These are phyloP conservation scores for Amphibolis antarctica DNA, from an alignment of 106 monocot species.

Conservation along the genomic window DNA sequence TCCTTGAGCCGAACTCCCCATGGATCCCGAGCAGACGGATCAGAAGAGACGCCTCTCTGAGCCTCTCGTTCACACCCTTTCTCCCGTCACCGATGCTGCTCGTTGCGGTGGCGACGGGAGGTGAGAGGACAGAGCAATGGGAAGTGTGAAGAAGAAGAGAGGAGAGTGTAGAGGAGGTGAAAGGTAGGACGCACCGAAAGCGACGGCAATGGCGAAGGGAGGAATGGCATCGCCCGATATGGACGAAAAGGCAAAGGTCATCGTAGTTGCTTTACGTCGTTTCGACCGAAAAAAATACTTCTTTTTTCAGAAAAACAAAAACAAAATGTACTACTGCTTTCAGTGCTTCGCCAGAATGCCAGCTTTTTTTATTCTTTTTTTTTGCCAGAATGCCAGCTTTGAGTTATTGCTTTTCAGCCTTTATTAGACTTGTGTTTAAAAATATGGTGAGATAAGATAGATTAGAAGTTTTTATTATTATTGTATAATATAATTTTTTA, in stretches of 20 bases:
- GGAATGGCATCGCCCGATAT: background rate
- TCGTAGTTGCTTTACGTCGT: no score
- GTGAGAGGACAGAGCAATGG: background rate
- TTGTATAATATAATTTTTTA: no score
- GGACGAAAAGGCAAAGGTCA: no score
- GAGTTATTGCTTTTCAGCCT: no score
- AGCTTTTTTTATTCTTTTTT: no score
- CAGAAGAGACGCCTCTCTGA: background rate
- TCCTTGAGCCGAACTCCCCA: conserved; percentile 17
- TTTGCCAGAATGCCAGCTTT: no score
- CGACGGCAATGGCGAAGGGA: background rate
- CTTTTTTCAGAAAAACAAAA: background rate
- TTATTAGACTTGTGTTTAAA: no score
- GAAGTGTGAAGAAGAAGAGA: background rate
- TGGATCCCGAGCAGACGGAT: background rate
- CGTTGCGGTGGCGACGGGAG: background rate
- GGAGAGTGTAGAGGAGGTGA: background rate
- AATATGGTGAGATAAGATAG: no score
- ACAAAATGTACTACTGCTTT: no score
- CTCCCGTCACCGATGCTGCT: background rate
- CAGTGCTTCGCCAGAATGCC: no score
- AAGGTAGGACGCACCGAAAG: background rate
- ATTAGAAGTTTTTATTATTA: no score
- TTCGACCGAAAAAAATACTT: background rate
- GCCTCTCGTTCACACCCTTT: no score